Evolutionary conservation across 495 filamentous ascomycete species (phyloP).

Genomic region (Neurospora sp.): DNA sequence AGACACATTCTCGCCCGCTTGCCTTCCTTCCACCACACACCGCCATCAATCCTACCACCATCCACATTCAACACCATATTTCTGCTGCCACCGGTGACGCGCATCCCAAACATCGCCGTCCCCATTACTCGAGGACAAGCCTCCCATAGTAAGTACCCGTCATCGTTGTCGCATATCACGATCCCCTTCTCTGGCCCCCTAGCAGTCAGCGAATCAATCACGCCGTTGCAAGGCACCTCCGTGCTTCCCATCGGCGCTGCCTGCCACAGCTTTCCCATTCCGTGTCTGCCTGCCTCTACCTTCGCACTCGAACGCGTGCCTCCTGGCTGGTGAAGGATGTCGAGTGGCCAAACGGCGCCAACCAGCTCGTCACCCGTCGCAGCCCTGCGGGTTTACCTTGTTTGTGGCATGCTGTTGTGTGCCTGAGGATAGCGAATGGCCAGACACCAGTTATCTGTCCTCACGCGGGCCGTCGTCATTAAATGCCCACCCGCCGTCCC

Average conservation of each 20-base stretch:
- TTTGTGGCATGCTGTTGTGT: neutral
- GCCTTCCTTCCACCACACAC: constrained; percentile 16
- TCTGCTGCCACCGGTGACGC: constrained; percentile 1
- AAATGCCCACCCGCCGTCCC: constrained; percentile 4
- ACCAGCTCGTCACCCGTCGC: neutral
- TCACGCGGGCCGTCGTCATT: constrained; percentile 1
- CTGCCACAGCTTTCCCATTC: neutral
- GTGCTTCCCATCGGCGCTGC: neutral
- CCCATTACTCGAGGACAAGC: constrained; percentile 12
- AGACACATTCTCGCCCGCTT: constrained; percentile 12
- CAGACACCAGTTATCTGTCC: neutral
- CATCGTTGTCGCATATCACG: neutral
- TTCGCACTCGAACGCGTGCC: neutral
- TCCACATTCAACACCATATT: constrained; percentile 14
- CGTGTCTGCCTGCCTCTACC: neutral
- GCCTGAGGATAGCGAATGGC: neutral
- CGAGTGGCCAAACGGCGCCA: neutral
- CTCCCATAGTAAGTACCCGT: constrained; percentile 21
- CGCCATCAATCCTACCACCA: constrained; percentile 22
- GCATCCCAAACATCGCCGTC: constrained; percentile 17
- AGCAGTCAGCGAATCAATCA: neutral
- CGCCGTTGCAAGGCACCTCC: neutral
- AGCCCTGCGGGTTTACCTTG: neutral
- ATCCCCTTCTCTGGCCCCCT: neutral
- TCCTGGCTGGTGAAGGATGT: neutral